A percentile compares a stretch with the other conserved stretches of the same genome.
Evolutionary conservation across 768 basidiomycete genomes (phyloP).

Genomic region (Paxillus ammoniavirescens): DNA sequence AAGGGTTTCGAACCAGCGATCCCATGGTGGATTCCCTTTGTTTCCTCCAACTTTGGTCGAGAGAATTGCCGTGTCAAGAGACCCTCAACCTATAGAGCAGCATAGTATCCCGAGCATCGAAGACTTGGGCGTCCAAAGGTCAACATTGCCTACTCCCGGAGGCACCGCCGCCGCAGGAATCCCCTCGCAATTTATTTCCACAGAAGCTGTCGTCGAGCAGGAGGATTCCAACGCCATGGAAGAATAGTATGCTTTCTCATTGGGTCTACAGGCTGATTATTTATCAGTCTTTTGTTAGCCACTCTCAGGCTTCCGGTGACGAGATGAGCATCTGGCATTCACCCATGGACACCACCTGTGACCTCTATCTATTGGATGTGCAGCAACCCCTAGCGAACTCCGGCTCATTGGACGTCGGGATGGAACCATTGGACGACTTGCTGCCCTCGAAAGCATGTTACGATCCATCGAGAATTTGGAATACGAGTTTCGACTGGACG

Average conservation of each 20-base stretch:
- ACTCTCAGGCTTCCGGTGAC: background rate
- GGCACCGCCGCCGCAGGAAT: too few species aligned
- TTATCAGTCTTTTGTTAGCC: background rate
- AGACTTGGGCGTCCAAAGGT: too few species aligned
- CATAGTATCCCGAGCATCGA: too few species aligned
- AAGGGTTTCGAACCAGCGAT: too few species aligned
- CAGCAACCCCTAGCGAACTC: too few species aligned
- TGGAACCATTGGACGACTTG: slow-evolving; percentile 7
- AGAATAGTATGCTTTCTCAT: background rate
- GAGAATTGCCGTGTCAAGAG: background rate
- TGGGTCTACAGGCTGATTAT: background rate
- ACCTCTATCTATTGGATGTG: background rate
- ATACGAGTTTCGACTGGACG: background rate
- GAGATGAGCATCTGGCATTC: too few species aligned
- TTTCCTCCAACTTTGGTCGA: background rate
- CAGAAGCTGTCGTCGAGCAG: too few species aligned
- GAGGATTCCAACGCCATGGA: background rate
- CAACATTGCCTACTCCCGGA: too few species aligned
- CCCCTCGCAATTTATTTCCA: background rate
- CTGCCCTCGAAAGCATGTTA: background rate
- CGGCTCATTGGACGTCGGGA: slow-evolving; percentile 8
- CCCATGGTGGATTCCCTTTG: too few species aligned
- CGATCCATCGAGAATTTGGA: slow-evolving; percentile 3
- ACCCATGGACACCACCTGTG: background rate
- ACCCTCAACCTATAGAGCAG: too few species aligned